Evolutionary conservation across 345 rosid species (phyloP), one percentile per base, ranked within the genome.

Genomic region (Clarkia xantiana): DNA sequence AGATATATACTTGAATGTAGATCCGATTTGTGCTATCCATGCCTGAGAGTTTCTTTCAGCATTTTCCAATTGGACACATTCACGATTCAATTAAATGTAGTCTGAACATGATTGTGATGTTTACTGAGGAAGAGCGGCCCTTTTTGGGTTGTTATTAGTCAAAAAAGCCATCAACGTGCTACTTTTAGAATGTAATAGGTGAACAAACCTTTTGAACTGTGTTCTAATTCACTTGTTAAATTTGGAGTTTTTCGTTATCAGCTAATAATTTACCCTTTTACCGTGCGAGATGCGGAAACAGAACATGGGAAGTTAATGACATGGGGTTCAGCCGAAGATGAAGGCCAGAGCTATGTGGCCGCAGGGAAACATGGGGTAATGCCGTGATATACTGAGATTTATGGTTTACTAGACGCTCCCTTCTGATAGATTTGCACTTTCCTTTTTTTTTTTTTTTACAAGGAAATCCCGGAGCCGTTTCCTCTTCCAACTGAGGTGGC

Each of bases 321-420:
- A 10, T 86, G 86, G 94, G 94, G 90, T 11, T 81, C 90, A 14
- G 49, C 78, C 7, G 85, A 86, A 55, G 87, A 83, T 25, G 87
- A 76, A 65, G 80, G 78, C 16, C 94, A 87, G 53, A 84, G 76
- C 63, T 79, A 79, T 50, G 48, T 71, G 52, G 70, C 91, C 44
- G 72, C 77, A 20, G 94, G 94, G 57, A 77, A 69, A 72, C 94
- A 84, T 72, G 91, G 94, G 90, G 90, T 87, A 83, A 64, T 54
- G 43, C 46, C 14, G 51, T 45, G 20, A 59, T 53, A 53, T 56
- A 52, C 53, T 62, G 19, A 11, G 62, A 41, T 47, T 12, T 10
- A 20, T 51, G 25, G 12, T 17, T n/a, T 29, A 44, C 13, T 45
- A 16, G 57, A 64, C n/a, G n/a, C 49, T 51, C 44, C 49, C 38